These are phyloP conservation scores for Knufia fluminis DNA, from an alignment of 2,329 filamentous ascomycete genomes.

Conservation along the genomic window DNA sequence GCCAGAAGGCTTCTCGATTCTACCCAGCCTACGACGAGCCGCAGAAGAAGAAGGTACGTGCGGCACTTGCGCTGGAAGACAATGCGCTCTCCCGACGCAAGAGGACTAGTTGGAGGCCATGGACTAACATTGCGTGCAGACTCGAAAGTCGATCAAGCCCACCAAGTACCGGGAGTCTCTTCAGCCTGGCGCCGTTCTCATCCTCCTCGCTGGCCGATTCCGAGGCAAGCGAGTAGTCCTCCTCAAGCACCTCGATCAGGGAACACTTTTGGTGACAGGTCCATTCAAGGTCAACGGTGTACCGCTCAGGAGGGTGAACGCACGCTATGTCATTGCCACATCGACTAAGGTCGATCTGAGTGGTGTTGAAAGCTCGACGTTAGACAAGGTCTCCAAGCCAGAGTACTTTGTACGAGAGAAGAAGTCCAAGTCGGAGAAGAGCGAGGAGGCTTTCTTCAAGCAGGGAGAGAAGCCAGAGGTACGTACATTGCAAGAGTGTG, in stretches of 20 bases:
- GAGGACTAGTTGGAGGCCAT: neutral
- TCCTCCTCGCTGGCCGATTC: constrained; percentile 98
- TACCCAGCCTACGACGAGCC: constrained; percentile 91
- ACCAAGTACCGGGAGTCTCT: constrained; percentile 82
- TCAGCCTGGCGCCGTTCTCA: constrained; percentile 90
- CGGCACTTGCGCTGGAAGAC: constrained; percentile 15
- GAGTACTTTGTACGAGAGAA: constrained; percentile 98
- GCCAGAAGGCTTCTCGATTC: constrained; percentile 97
- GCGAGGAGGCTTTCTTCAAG: constrained; percentile 99
- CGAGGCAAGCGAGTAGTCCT: constrained; percentile 99
- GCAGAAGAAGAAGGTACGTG: constrained; percentile 88
- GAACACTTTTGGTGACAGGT: constrained; percentile 96
- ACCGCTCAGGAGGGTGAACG: constrained; percentile 67
- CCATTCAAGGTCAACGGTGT: constrained; percentile 99
- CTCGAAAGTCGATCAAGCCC: constrained; percentile 86
- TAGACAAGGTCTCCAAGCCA: constrained; percentile 77
- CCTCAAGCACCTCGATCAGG: constrained; percentile 94
- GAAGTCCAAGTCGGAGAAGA: constrained; percentile 79
- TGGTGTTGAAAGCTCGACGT: constrained; percentile 61
- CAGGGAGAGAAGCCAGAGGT: constrained; percentile 97
- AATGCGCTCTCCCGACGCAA: neutral
- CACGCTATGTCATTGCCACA: constrained; percentile 43
- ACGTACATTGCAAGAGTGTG: constrained; percentile 31
- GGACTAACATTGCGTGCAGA: constrained; percentile 43
- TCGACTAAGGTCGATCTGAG: constrained; percentile 50